Evolutionary conservation across 179 eudicot genomes (phyloP).

Genomic region (Silene vulgaris): DNA sequence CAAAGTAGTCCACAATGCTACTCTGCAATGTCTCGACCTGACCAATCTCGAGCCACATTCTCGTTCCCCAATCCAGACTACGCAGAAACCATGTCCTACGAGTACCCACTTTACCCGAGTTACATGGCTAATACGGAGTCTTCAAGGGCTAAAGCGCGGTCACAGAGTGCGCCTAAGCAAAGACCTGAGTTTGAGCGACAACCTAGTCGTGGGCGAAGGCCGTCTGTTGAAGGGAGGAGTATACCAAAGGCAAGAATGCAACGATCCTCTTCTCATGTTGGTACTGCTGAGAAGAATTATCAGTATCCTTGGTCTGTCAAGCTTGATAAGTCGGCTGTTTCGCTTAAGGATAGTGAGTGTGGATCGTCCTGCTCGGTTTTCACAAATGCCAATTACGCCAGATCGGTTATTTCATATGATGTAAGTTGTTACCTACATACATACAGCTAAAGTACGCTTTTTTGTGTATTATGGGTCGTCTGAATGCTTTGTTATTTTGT

Average conservation of each 20-base stretch:
- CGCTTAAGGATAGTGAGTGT: constrained; percentile 81
- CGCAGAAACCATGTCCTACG: constrained; percentile 48
- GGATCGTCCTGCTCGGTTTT: constrained; percentile 77
- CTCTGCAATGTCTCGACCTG: constrained; percentile 49
- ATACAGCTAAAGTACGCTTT: neutral
- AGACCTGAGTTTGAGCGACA: constrained; percentile 75
- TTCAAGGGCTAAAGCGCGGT: constrained; percentile 72
- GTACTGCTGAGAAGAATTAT: constrained; percentile 47
- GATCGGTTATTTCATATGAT: constrained; percentile 64
- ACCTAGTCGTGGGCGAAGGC: constrained; percentile 49
- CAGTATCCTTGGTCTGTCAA: constrained; percentile 76
- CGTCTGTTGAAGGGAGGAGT: constrained; percentile 71
- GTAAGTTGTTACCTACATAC: constrained; percentile 37
- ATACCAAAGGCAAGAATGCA: constrained; percentile 85
- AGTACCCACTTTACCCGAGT: constrained; percentile 54
- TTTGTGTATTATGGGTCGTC: neutral
- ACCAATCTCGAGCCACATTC: constrained; percentile 32
- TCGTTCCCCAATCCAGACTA: constrained; percentile 39
- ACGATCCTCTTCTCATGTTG: constrained; percentile 76
- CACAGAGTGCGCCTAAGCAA: constrained; percentile 92
- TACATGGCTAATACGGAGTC: constrained; percentile 96
- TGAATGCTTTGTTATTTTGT: neutral
- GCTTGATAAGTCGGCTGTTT: constrained; percentile 63
- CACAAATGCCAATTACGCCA: constrained; percentile 55
- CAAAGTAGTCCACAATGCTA: constrained; percentile 70